These are phyloP conservation scores for Globisporangium cederbergense DNA, from an alignment of 352 stramenopile species.

Conservation along the genomic window DNA sequence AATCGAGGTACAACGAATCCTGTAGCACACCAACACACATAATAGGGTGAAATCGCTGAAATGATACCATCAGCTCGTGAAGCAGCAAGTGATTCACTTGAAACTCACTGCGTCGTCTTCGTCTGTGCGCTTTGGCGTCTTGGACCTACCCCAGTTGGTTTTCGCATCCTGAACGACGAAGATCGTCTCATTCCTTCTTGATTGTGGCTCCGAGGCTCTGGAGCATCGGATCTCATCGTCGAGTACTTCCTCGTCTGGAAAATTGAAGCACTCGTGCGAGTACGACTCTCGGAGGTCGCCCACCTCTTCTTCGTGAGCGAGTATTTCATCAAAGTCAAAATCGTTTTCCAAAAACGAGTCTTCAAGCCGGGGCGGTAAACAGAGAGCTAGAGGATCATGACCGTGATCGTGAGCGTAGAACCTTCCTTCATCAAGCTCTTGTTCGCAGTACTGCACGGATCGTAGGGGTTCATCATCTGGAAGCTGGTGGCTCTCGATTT, in stretches of 20 bases:
- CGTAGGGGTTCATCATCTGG: not conserved
- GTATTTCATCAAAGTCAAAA: not conserved
- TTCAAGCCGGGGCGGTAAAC: not conserved
- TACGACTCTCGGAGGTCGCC: not conserved
- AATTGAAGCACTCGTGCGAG: not conserved
- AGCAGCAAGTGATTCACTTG: not conserved
- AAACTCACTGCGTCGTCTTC: not conserved
- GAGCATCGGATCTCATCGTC: too few relatives aligned
- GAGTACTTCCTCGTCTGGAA: not conserved
- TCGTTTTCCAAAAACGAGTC: not conserved
- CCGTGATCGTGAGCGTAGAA: not conserved
- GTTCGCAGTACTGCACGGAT: not conserved
- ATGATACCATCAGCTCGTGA: not conserved
- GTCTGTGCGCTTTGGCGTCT: not conserved
- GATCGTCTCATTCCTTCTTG: not conserved
- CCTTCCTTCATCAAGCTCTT: not conserved
- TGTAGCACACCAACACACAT: not conserved
- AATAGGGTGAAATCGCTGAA: not conserved
- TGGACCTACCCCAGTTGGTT: conserved; percentile 14
- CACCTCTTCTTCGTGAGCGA: not conserved
- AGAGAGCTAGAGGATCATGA: not conserved
- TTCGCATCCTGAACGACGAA: conserved; percentile 16
- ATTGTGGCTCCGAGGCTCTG: not conserved
- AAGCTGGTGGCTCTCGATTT: not conserved
- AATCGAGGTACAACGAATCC: not conserved